Evolutionary conservation across 148 eudicot species (phyloP).

Genomic region (Chenopodium album): DNA sequence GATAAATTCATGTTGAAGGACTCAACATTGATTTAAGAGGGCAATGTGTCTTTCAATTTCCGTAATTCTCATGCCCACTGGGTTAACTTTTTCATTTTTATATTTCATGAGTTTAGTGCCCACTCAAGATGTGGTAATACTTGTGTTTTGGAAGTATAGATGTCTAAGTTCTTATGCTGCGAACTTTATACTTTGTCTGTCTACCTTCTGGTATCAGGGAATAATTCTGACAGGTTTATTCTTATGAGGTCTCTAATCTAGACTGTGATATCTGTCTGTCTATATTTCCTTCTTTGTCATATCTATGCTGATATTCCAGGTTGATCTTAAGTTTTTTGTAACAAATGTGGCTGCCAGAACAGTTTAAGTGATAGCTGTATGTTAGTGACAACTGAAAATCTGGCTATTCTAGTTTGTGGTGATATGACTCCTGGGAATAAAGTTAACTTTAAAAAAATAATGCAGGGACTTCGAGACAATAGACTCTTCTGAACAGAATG

Average conservation of each 20-base stretch:
- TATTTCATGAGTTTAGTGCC: not conserved
- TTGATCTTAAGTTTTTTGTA: not conserved
- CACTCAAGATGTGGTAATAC: not conserved
- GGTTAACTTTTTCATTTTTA: not conserved
- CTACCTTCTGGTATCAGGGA: not conserved
- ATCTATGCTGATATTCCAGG: not conserved
- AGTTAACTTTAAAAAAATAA: conserved; percentile 21
- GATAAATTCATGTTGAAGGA: not conserved
- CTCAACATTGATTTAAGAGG: not conserved
- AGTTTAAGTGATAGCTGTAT: not conserved
- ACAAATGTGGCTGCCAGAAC: not conserved
- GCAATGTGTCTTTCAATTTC: not conserved
- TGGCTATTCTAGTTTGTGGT: not conserved
- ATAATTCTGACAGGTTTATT: not conserved
- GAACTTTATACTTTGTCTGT: not conserved
- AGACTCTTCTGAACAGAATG: conserved; percentile 26
- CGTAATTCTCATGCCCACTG: not conserved
- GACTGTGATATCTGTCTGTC: not conserved
- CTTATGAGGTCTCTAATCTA: not conserved
- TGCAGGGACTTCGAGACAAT: conserved; percentile 43
- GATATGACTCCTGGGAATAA: not conserved
- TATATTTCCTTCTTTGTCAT: not conserved
- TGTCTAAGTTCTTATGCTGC: not conserved
- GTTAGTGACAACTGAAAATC: conserved; percentile 1
- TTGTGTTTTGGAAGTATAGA: not conserved